A percentile compares a stretch with the other conserved stretches of the same genome.
Conservation (phyloP, 169 alveolate species). For the Plasmodium gaboni region DNA sequence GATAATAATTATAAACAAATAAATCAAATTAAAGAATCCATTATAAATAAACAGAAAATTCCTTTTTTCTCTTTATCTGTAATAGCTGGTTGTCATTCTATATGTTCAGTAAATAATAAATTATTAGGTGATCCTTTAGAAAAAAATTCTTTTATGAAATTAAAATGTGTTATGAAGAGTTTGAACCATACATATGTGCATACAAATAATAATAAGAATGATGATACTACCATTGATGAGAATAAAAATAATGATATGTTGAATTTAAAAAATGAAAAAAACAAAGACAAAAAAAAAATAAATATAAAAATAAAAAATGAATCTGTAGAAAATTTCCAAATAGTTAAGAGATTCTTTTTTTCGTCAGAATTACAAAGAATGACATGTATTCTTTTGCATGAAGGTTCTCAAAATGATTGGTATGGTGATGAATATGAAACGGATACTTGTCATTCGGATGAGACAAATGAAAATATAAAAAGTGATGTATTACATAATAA, state of each 20-base stretch:
- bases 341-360: conserved; percentile 89
- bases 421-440: conserved; percentile 50
- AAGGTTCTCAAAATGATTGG: conserved; percentile 74
- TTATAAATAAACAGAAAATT: conserved; percentile 42
- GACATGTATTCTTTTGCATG: conserved; percentile 81
- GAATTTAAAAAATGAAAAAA: neutral
- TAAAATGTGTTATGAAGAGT: conserved; percentile 74
- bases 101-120: conserved; percentile 88
- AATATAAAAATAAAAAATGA: conserved; percentile 52
- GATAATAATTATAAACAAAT: conserved; percentile 21
- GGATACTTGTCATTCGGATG: conserved; percentile 59
- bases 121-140: conserved; percentile 98
- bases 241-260: neutral
- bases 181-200: conserved; percentile 58
- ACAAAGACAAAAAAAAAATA: neutral
- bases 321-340: conserved; percentile 78
- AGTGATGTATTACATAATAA: neutral
- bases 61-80: conserved; percentile 90
- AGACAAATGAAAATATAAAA: conserved; percentile 41
- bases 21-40: conserved; percentile 28
- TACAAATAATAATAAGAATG: conserved; percentile 16
- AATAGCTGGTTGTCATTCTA: conserved; percentile 96
- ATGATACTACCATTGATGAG: neutral
- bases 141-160: conserved; percentile 89
- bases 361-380: conserved; percentile 91